Percentiles rank a stretch among this genome's conserved stretches.
These are phyloP conservation scores for Gilbertella persicaria DNA, from an alignment of 371 early-diverging fungal genomes.

Conservation along the genomic window DNA sequence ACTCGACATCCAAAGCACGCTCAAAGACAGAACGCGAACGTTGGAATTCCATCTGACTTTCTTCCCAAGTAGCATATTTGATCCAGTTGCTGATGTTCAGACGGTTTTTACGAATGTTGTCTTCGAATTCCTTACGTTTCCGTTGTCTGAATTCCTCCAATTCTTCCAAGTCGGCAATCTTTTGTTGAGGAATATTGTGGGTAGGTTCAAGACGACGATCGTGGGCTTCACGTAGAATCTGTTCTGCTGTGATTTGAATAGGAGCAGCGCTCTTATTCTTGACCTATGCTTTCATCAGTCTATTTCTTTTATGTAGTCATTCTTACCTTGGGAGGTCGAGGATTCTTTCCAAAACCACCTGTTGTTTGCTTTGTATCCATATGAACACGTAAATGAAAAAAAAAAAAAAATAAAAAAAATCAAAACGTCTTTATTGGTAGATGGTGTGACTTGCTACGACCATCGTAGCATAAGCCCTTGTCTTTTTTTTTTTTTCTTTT, in stretches of 20 bases:
- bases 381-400: background rate
- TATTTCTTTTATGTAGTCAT: no score
- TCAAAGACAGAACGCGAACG: slow-evolving; percentile 92
- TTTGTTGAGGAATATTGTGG: slow-evolving; percentile 81
- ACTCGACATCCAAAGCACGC: slow-evolving; percentile 90
- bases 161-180: slow-evolving; percentile 92
- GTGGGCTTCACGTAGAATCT: slow-evolving; percentile 93
- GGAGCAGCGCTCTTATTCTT: slow-evolving; percentile 97
- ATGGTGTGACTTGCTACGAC: no score
- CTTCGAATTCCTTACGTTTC: slow-evolving; percentile 95
- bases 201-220: slow-evolving; percentile 81
- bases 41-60: slow-evolving; percentile 81
- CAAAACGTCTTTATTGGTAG: no score
- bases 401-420: slow-evolving; percentile 5
- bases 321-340: slow-evolving; percentile 57
- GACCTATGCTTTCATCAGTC: slow-evolving; percentile 71
- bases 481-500: background rate
- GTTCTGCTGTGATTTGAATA: slow-evolving; percentile 99
- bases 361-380: slow-evolving; percentile 50
- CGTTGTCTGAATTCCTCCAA: slow-evolving; percentile 85
- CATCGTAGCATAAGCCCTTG: background rate
- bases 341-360: slow-evolving; percentile 48
- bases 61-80: slow-evolving; percentile 96
- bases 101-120: slow-evolving; percentile 84
- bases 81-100: slow-evolving; percentile 89